Percentiles rank a stretch among this genome's conserved stretches.
Conservation (phyloP, 306 rosid genomes). For the Malus orientalis region DNA sequence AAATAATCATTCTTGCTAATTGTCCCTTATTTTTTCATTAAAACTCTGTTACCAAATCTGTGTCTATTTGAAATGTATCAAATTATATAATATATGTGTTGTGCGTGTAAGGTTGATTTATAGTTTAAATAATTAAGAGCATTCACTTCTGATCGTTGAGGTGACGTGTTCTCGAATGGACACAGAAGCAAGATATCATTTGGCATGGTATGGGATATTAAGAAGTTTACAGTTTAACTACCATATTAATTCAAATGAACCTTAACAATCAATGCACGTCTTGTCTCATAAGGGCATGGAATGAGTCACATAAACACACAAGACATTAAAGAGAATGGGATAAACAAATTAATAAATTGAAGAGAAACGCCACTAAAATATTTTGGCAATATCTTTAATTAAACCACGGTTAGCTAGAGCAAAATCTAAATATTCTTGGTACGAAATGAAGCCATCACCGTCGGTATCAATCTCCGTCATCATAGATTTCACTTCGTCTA, state of each 20-base stretch:
- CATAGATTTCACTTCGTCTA: slow-evolving; percentile 54
- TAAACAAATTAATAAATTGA: background rate
- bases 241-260: background rate
- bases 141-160: too few species aligned
- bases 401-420: slow-evolving; percentile 58
- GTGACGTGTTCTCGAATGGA: background rate
- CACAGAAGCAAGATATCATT: too few species aligned
- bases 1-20: too few species aligned
- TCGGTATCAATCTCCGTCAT: slow-evolving; percentile 70
- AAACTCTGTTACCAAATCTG: too few species aligned
- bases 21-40: too few species aligned
- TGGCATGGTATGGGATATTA: background rate
- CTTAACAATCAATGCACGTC: background rate
- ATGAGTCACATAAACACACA: background rate
- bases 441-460: slow-evolving; percentile 64
- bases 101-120: too few species aligned
- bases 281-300: background rate
- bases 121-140: too few species aligned
- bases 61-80: too few species aligned
- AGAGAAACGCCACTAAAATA: slow-evolving; percentile 25
- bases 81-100: too few species aligned
- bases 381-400: slow-evolving; percentile 63
- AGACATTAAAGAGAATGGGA: background rate
- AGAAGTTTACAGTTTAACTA: background rate
- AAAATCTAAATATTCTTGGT: slow-evolving; percentile 46